These are phyloP conservation scores for Cercospora sp. DNA, from an alignment of 2,329 filamentous ascomycete species.

Conservation along the genomic window DNA sequence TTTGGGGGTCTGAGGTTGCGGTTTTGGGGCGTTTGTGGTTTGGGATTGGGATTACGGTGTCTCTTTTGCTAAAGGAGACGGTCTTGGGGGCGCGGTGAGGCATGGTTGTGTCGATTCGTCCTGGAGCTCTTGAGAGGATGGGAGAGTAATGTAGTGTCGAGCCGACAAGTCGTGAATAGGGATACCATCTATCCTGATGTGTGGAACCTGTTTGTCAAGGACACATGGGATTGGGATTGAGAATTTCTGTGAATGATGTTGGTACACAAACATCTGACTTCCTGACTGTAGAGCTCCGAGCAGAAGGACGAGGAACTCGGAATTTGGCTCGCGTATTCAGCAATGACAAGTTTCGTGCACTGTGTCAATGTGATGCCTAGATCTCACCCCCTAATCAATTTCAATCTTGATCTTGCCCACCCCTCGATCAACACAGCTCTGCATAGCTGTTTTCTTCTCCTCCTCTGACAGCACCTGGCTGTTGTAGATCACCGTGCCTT, in stretches of 20 bases:
- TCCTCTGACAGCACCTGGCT: slow-evolving; percentile 42
- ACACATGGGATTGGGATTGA: neutral
- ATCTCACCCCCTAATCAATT: slow-evolving; percentile 11
- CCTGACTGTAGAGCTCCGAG: neutral
- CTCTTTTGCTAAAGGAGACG: slow-evolving; percentile 2
- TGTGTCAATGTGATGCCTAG: neutral
- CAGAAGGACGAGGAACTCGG: neutral
- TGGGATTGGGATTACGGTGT: neutral
- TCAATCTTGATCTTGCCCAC: slow-evolving; percentile 36
- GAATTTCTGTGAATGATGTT: neutral
- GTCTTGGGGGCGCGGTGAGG: neutral
- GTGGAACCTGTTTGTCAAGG: neutral
- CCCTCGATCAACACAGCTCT: slow-evolving; percentile 42
- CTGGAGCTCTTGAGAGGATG: neutral
- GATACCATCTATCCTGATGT: neutral
- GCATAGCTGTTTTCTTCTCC: slow-evolving; percentile 43
- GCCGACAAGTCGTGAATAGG: neutral
- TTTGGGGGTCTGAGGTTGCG: neutral
- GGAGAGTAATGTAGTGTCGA: neutral
- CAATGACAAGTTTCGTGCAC: neutral
- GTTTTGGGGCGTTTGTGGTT: neutral
- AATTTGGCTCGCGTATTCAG: neutral
- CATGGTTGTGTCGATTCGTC: neutral
- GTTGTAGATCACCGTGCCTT: slow-evolving; percentile 43
- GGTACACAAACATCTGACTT: neutral